Percentiles rank a stretch among this genome's conserved stretches.
These are phyloP conservation scores for Citrus australasica DNA, from an alignment of 345 rosid genomes.

Conservation along the genomic window DNA sequence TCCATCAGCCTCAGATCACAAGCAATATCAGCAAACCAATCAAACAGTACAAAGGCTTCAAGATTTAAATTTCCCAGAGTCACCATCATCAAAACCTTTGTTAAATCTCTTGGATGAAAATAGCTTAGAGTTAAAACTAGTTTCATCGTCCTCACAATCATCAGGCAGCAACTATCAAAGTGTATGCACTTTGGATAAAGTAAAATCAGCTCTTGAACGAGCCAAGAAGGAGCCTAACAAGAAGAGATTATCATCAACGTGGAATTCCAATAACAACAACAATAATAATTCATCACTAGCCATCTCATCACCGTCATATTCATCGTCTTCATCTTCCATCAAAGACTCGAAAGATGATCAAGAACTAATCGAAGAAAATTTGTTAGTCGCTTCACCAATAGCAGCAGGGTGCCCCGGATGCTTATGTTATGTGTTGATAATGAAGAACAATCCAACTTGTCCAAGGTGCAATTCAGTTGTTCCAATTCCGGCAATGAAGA, in stretches of 20 bases:
- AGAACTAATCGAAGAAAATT: conserved; percentile 9
- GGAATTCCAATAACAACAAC: conserved; percentile 12
- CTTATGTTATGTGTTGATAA: conserved; percentile 71
- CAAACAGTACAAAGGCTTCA: conserved; percentile 53
- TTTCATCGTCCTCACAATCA: conserved; percentile 23
- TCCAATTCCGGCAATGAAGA: conserved; percentile 50
- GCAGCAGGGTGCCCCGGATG: conserved; percentile 86
- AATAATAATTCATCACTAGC: conserved; percentile 16
- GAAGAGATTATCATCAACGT: conserved; percentile 30
- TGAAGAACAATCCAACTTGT: conserved; percentile 63
- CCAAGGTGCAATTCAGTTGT: conserved; percentile 71
- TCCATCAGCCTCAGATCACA: conserved; percentile 32
- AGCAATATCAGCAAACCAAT: conserved; percentile 28
- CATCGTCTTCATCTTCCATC: conserved; percentile 40
- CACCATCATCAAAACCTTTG: conserved; percentile 29
- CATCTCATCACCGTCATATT: conserved; percentile 35
- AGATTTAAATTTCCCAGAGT: conserved; percentile 70
- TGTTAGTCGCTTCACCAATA: conserved; percentile 28
- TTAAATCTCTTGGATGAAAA: conserved; percentile 49
- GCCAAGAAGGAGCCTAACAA: conserved; percentile 52
- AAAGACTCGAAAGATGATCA: conserved; percentile 22
- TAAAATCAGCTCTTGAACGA: conserved; percentile 72
- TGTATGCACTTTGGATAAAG: conserved; percentile 90
- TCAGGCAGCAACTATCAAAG: conserved; percentile 48
- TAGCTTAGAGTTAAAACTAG: conserved; percentile 45